Percentiles rank a stretch among this genome's conserved stretches.
These are phyloP conservation scores for Clitoria ternatea DNA, from an alignment of 306 rosid species.

Conservation along the genomic window DNA sequence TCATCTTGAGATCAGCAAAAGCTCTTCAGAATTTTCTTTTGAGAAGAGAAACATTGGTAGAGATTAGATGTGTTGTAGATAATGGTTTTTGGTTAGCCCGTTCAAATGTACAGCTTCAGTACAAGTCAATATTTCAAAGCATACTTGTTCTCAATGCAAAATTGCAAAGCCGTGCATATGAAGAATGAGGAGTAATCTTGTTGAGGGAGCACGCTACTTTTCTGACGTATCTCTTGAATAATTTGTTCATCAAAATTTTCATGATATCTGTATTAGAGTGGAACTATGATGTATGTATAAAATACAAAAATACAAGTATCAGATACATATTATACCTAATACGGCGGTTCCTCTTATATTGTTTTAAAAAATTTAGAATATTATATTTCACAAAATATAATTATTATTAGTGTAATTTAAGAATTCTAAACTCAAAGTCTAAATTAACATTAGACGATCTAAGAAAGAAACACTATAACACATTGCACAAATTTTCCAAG, in stretches of 20 bases:
- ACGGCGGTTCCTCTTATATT: no score
- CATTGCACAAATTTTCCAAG: no score
- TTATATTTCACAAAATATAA: no score
- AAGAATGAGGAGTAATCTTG: background rate
- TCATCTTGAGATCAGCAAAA: slow-evolving; percentile 34
- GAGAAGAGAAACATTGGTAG: slow-evolving; percentile 3
- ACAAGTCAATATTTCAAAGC: background rate
- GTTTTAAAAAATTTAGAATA: no score
- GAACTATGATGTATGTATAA: no score
- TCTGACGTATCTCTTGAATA: background rate
- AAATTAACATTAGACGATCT: no score
- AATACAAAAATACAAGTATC: no score
- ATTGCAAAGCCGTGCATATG: background rate
- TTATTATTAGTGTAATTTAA: no score
- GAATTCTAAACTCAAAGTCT: no score
- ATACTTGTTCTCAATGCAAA: background rate
- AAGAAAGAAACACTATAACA: no score
- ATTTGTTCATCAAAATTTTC: background rate
- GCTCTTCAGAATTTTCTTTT: slow-evolving; percentile 41
- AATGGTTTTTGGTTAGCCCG: background rate
- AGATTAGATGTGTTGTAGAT: background rate
- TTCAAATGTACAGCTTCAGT: slow-evolving; percentile 17
- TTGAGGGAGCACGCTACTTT: background rate
- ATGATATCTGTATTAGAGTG: background rate
- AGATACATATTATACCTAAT: no score